Conservation (phyloP, 2,329 filamentous ascomycete genomes). For the Cordyceps farinosa region DNA sequence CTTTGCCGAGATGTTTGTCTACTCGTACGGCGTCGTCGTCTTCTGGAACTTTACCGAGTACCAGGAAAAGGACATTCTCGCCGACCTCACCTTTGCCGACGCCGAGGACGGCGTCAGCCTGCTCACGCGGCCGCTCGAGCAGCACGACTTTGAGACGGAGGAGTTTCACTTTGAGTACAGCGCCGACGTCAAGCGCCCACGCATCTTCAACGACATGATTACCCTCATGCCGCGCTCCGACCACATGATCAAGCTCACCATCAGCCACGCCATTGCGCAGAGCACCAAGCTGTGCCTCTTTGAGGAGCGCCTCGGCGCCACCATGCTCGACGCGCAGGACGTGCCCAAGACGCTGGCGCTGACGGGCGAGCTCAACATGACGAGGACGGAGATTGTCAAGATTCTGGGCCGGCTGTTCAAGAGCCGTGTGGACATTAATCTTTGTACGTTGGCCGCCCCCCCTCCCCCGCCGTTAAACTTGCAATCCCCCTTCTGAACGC, state of each 20-base stretch:
- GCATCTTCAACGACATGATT: constrained; percentile 99
- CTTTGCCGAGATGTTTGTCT: constrained; percentile 95
- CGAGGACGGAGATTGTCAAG: constrained; percentile 83
- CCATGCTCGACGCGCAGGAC: constrained; percentile 89
- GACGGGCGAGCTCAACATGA: constrained; percentile 88
- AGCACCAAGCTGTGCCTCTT: constrained; percentile 96
- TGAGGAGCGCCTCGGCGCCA: constrained; percentile 91
- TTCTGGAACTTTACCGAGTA: constrained; percentile 98
- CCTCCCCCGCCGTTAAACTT: background rate
- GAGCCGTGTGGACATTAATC: constrained; percentile 91
- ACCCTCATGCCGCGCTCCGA: constrained; percentile 84
- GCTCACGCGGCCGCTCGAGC: constrained; percentile 73
- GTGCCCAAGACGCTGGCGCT: constrained; percentile 85
- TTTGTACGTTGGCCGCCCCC: constrained; percentile 62
- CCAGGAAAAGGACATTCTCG: constrained; percentile 94
- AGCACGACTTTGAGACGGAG: constrained; percentile 93
- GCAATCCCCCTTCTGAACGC: background rate
- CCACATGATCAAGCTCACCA: constrained; percentile 98
- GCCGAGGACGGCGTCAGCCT: constrained; percentile 63
- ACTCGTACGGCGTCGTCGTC: constrained; percentile 93
- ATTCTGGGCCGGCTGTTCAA: constrained; percentile 90
- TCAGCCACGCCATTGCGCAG: constrained; percentile 95
- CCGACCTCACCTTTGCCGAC: constrained; percentile 86
- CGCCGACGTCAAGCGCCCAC: constrained; percentile 74
- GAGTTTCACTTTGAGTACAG: constrained; percentile 99